Percentiles rank a stretch among this genome's conserved stretches.
phyloP scores from a whole-genome alignment of 2,329 filamentous ascomycete species.

The Pseudogymnoascus sp. region DNA sequence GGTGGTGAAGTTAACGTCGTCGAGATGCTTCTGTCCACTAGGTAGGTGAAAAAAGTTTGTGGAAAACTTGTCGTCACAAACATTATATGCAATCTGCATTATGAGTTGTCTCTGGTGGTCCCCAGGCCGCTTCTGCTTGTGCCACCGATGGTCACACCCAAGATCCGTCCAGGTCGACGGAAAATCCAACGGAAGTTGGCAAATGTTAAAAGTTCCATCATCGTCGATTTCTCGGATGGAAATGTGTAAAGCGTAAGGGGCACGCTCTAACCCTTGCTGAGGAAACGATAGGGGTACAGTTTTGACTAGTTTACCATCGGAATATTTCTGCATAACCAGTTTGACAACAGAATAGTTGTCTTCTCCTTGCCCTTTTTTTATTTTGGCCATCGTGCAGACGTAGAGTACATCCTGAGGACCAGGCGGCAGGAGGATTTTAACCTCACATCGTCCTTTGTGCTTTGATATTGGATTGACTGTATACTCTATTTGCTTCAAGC shows the following conservation, averaged over 20 bases:
- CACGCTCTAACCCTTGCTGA: background rate
- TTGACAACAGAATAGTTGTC: background rate
- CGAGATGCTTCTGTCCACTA: conserved; percentile 1
- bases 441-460: background rate
- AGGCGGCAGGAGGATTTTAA: conserved; percentile 1
- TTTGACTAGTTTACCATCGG: background rate
- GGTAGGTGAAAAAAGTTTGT: conserved; percentile 6
- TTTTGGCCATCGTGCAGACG: background rate
- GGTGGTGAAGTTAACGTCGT: conserved; percentile 4
- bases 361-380: background rate
- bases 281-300: background rate
- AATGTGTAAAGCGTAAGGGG: background rate
- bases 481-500: background rate
- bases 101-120: background rate
- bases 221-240: conserved; percentile 9
- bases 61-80: conserved; percentile 5
- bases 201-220: background rate
- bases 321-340: conserved; percentile 7
- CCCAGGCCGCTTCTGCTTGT: background rate
- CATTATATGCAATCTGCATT: background rate
- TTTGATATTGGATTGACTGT: background rate
- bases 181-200: background rate
- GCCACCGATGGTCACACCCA: conserved; percentile 6
- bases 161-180: background rate
- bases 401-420: background rate